Base-by-base conservation (phyloP, 164 flowering plant genomes). In the Aristolochia fimbriata region DNA sequence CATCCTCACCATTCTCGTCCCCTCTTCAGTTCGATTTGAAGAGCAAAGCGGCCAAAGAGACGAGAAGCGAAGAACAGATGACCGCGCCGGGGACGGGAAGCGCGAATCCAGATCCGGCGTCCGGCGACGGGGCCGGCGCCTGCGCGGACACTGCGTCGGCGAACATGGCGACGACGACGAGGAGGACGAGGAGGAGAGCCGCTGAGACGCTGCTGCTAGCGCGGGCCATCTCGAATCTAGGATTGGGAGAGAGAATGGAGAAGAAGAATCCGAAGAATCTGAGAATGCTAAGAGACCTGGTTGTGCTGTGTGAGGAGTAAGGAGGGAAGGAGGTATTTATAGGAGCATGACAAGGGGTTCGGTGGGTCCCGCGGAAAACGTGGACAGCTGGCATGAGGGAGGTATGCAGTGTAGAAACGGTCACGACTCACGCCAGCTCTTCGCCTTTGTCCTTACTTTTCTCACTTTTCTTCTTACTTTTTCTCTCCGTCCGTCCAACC, bases 121-220 rank as follows among this genome's bases (percentile, higher is more conserved):
- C 52, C 52, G 22, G 19, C 52, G 52, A 49, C 52, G 52, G 52
- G 19, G 52, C 19, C 9, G 52, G 52, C 22, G n/a, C 52, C 52
- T 49, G 52, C n/a, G 52, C 52, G 10, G 52, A 49, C 8, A 49
- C 43, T 10, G 43, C 52, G 0, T 8, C 52, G 19, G 52, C 52
- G 22, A 49, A 17, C 19, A 20, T 20, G 14, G 52, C 19, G n/a
- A 49, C 19, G n/a, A 49, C 19, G 52, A 49, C 22, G 52, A 20
- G 1, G 52, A 20, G 4, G 52, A 49, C 22, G 52, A 20, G 1
- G 52, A 20, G 4, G 52, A 20, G 19, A 17, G 52, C 52, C 19
- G 52, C 52, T 0, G 20, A 17, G 52, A 20, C 19, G 52, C 19
- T 17, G 52, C 19, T 17, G 22, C 22, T 49, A 11, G 16, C 14